Percentiles rank a stretch among this genome's conserved stretches.
phyloP scores from a whole-genome alignment of 768 basidiomycete genomes.

The Leccinellum rugosiceps region DNA sequence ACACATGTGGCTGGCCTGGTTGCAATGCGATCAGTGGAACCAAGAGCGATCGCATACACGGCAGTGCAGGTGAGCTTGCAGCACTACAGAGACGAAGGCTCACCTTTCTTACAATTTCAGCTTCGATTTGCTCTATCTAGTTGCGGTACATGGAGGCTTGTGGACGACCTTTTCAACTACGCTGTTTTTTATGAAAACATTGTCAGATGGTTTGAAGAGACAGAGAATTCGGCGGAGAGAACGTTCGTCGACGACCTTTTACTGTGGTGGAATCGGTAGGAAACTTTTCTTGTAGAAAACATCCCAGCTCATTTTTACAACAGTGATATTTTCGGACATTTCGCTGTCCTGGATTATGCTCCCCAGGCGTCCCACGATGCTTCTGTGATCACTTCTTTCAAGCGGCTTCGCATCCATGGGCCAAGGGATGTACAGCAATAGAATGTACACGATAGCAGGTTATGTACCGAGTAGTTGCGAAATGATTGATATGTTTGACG shows the following conservation, averaged over 20 bases:
- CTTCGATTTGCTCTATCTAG: background rate
- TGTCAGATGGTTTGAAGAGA: background rate
- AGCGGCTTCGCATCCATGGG: background rate
- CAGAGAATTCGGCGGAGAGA: background rate
- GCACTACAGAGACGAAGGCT: background rate
- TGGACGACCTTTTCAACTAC: background rate
- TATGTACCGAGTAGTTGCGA: background rate
- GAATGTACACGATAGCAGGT: background rate
- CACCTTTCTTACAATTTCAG: background rate
- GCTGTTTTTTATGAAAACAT: background rate
- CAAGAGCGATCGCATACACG: background rate
- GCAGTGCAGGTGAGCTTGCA: background rate
- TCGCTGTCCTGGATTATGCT: background rate
- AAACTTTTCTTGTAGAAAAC: background rate
- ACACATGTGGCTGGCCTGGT: background rate
- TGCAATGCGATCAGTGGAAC: background rate
- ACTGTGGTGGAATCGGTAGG: background rate
- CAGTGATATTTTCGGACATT: background rate
- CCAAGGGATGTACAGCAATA: too few species aligned
- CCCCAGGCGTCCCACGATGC: background rate
- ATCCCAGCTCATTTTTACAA: background rate
- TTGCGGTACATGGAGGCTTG: background rate
- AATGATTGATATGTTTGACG: background rate
- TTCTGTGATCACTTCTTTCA: background rate
- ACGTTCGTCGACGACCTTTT: background rate